Percentiles rank a stretch among this genome's conserved stretches.
These are phyloP conservation scores for Aspergillus ellipticus DNA, from an alignment of 495 filamentous ascomycete species.

Conservation along the genomic window DNA sequence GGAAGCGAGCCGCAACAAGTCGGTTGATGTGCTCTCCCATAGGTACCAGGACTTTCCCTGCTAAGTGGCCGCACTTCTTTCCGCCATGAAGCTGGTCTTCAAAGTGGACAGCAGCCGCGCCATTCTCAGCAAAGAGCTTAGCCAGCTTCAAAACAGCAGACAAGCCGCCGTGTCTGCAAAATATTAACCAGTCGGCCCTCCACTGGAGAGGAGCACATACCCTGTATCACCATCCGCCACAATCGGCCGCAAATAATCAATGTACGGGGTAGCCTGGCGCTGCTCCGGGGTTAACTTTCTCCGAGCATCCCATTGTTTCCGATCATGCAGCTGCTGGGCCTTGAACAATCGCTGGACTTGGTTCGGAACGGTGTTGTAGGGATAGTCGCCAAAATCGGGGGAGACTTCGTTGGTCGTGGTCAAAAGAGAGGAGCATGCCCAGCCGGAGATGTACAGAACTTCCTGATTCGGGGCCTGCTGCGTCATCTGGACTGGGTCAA, in stretches of 20 bases:
- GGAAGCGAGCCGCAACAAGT: slow-evolving; percentile 84
- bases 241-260: slow-evolving; percentile 91
- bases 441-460: slow-evolving; percentile 91
- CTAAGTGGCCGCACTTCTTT: slow-evolving; percentile 97
- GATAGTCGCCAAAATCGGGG: slow-evolving; percentile 96
- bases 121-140: slow-evolving; percentile 98
- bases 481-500: slow-evolving; percentile 98
- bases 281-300: slow-evolving; percentile 70
- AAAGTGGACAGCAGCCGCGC: slow-evolving; percentile 93
- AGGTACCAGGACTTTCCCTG: slow-evolving; percentile 93
- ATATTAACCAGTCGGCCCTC: slow-evolving; percentile 1
- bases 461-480: slow-evolving; percentile 96
- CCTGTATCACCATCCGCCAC: slow-evolving; percentile 98
- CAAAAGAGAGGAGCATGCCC: slow-evolving; percentile 91
- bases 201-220: slow-evolving; percentile 28
- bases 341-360: slow-evolving; percentile 95
- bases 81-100: slow-evolving; percentile 97
- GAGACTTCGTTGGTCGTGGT: slow-evolving; percentile 96
- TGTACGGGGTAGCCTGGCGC: slow-evolving; percentile 70
- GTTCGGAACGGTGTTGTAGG: slow-evolving; percentile 97
- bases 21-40: slow-evolving; percentile 95
- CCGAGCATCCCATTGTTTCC: slow-evolving; percentile 86
- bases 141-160: slow-evolving; percentile 93
- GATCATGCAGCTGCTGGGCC: slow-evolving; percentile 93
- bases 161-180: slow-evolving; percentile 67